phyloP scores from a whole-genome alignment of 108 stramenopile genomes.

The Stephanodiscus triporus region DNA sequence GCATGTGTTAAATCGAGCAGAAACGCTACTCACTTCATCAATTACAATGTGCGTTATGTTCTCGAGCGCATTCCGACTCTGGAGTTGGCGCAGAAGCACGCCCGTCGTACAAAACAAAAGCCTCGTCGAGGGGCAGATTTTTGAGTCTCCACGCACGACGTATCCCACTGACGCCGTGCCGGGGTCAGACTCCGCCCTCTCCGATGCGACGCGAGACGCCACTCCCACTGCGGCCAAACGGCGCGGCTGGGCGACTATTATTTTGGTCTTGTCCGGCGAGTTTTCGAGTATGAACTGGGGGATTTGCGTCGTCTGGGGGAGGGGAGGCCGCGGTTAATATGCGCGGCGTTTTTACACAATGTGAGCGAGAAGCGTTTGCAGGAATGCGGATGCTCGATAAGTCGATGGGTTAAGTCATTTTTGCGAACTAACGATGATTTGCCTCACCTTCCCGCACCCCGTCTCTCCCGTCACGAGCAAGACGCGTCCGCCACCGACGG shows the following conservation, averaged over 20 bases:
- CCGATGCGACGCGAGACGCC: conserved; percentile 90
- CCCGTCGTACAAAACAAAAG: conserved; percentile 97
- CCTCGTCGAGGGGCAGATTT: conserved; percentile 67
- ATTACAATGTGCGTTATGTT: conserved; percentile 91
- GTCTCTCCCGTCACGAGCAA: conserved; percentile 87
- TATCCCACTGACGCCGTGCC: conserved; percentile 89
- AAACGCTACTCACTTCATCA: conserved; percentile 75
- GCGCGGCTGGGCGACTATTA: conserved; percentile 96
- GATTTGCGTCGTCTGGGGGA: conserved; percentile 85
- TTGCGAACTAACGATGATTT: too few relatives aligned
- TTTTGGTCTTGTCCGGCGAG: conserved; percentile 71
- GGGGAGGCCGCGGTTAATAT: background rate
- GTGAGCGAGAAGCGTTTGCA: too few relatives aligned
- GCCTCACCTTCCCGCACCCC: conserved; percentile 70
- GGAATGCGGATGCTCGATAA: too few relatives aligned
- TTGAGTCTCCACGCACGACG: conserved; percentile 88
- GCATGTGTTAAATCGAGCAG: too few relatives aligned
- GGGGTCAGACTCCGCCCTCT: conserved; percentile 79
- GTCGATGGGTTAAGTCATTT: too few relatives aligned
- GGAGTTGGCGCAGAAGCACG: conserved; percentile 94
- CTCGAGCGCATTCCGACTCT: conserved; percentile 75
- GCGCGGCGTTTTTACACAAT: background rate
- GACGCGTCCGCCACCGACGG: conserved; percentile 57
- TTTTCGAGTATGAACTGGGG: conserved; percentile 94
- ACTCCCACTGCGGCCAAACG: conserved; percentile 95